These are phyloP conservation scores for Adenanthera pavonina DNA, from an alignment of 306 rosid genomes.

Conservation along the genomic window DNA sequence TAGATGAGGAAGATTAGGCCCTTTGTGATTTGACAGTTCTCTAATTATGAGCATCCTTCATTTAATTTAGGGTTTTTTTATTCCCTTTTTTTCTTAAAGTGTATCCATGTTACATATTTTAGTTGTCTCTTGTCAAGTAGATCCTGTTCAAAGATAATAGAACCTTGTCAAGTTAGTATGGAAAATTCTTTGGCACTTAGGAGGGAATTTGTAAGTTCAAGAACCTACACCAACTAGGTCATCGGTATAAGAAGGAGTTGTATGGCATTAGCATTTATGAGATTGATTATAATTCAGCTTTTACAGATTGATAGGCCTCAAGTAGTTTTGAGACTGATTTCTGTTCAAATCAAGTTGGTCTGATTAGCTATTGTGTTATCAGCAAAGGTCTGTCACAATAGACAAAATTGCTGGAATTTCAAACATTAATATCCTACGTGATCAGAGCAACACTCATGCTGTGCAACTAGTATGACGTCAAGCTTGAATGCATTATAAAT, in stretches of 20 bases:
- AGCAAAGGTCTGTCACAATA: background rate
- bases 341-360: background rate
- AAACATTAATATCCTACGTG: background rate
- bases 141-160: conserved; percentile 2
- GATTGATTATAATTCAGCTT: background rate
- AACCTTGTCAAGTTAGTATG: background rate
- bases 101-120: background rate
- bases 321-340: background rate
- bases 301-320: background rate
- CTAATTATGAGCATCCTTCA: background rate
- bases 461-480: background rate
- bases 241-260: background rate
- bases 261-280: background rate
- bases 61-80: conserved; percentile 1
- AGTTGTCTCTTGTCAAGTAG: conserved; percentile 1
- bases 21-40: background rate
- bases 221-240: background rate
- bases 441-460: background rate
- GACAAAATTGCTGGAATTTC: background rate
- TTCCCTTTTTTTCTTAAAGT: background rate
- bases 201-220: background rate
- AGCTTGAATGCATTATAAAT: background rate
- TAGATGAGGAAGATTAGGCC: background rate
- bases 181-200: background rate
- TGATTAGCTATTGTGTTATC: background rate